Percentiles rank a stretch among this genome's conserved stretches.
These are phyloP conservation scores for Amborella trichopoda DNA, from an alignment of 164 flowering plant genomes.

Conservation along the genomic window DNA sequence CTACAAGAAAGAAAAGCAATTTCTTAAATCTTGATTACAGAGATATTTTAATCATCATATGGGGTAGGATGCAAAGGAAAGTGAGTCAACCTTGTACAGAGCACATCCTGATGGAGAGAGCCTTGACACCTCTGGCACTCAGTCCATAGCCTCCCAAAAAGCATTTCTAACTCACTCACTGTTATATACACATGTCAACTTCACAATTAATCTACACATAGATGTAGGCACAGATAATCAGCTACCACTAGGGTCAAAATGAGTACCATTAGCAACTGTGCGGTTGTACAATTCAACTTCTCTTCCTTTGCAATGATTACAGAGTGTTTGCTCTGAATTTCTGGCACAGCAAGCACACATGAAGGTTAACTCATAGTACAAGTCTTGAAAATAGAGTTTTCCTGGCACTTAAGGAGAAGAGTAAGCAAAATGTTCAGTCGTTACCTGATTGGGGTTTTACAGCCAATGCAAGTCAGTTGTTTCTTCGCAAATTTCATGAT, in stretches of 20 bases:
- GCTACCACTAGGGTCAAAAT: neutral
- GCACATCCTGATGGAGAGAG: constrained; percentile 97
- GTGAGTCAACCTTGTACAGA: constrained; percentile 71
- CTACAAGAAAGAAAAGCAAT: constrained; percentile 21
- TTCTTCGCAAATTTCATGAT: constrained; percentile 95
- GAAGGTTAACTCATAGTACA: neutral
- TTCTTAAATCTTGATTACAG: neutral
- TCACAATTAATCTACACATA: neutral
- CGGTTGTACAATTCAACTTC: constrained; percentile 95
- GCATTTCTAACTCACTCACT: constrained; percentile 77
- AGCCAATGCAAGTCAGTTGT: constrained; percentile 84
- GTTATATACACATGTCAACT: constrained; percentile 13
- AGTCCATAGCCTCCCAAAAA: constrained; percentile 95
- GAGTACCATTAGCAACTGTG: constrained; percentile 71
- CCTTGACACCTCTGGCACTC: constrained; percentile 99
- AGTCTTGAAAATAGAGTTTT: neutral
- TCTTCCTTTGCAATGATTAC: constrained; percentile 91
- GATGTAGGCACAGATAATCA: neutral
- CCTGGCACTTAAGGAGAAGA: neutral
- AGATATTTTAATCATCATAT: neutral
- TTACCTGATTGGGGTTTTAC: constrained; percentile 81
- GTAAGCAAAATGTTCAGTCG: neutral
- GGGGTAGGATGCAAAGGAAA: constrained; percentile 3
- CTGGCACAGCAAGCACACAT: constrained; percentile 21
- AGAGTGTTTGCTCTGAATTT: constrained; percentile 56